A percentile compares a stretch with the other conserved stretches of the same genome.
Evolutionary conservation across 768 basidiomycete species (phyloP).

Genomic region (Leccinum subtestaceum): DNA sequence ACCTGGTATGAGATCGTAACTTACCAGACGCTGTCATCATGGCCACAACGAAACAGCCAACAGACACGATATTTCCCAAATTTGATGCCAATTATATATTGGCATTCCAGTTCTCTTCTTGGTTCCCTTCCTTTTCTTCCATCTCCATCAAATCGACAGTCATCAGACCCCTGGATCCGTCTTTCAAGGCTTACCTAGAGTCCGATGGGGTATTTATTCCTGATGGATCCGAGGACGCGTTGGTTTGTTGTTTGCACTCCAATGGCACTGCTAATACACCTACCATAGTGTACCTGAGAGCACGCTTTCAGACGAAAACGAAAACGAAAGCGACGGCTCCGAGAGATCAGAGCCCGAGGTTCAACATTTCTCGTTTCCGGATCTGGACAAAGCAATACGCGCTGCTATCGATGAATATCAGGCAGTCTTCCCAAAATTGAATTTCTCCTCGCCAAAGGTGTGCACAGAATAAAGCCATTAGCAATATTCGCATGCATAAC

Average conservation of each 20-base stretch:
- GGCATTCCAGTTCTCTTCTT: slow-evolving; percentile 78
- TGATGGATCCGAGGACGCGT: slow-evolving; percentile 77
- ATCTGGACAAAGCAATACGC: slow-evolving; percentile 73
- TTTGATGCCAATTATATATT: slow-evolving; percentile 53
- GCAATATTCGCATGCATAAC: slow-evolving; percentile 1
- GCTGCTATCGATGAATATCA: slow-evolving; percentile 63
- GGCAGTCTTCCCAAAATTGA: slow-evolving; percentile 93
- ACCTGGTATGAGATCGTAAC: not conserved
- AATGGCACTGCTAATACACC: not conserved
- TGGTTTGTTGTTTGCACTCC: slow-evolving; percentile 29
- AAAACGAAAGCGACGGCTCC: slow-evolving; percentile 37
- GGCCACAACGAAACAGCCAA: not conserved
- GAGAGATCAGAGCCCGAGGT: slow-evolving; percentile 35
- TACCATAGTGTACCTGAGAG: slow-evolving; percentile 47
- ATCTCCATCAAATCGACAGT: slow-evolving; percentile 71
- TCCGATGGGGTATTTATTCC: slow-evolving; percentile 86
- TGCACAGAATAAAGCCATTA: slow-evolving; percentile 14
- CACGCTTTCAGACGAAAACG: slow-evolving; percentile 58
- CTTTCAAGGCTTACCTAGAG: slow-evolving; percentile 71
- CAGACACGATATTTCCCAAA: slow-evolving; percentile 44
- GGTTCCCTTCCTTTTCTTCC: slow-evolving; percentile 71
- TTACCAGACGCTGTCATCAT: not conserved
- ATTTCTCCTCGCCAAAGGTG: slow-evolving; percentile 93
- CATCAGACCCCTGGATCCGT: slow-evolving; percentile 60
- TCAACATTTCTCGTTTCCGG: slow-evolving; percentile 68